Evolutionary conservation across 345 rosid species (phyloP).

Genomic region (Hibiscus tridactylites): DNA sequence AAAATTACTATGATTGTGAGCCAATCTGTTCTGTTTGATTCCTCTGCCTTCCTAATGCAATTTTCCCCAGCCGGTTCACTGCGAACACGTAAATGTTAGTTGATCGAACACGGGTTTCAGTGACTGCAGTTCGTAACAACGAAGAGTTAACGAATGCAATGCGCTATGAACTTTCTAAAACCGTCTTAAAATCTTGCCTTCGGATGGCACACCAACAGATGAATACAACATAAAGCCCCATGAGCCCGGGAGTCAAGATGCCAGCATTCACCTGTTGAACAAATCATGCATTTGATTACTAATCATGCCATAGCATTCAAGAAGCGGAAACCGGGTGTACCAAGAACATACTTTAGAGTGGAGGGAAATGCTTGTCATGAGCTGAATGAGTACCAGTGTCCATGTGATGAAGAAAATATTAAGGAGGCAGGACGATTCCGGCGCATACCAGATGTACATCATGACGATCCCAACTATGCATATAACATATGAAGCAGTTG

Average conservation of each 20-base stretch:
- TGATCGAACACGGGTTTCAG: not conserved
- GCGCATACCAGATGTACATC: constrained; percentile 93
- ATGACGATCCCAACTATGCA: constrained; percentile 71
- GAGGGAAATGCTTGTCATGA: constrained; percentile 87
- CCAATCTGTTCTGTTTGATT: constrained; percentile 83
- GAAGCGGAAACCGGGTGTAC: not conserved
- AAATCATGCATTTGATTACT: not conserved
- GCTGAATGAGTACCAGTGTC: constrained; percentile 86
- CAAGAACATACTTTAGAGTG: constrained; percentile 58
- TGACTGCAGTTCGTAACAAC: not conserved
- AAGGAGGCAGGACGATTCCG: constrained; percentile 76
- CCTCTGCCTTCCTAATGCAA: constrained; percentile 80
- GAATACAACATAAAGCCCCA: constrained; percentile 91
- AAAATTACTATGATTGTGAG: constrained; percentile 75
- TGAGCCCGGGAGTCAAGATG: constrained; percentile 82
- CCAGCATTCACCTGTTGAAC: constrained; percentile 64
- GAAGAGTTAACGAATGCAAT: not conserved
- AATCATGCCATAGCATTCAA: not conserved
- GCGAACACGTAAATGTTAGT: constrained; percentile 18
- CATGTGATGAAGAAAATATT: constrained; percentile 90
- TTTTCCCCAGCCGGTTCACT: constrained; percentile 90
- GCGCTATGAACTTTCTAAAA: not conserved
- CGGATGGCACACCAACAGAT: constrained; percentile 97
- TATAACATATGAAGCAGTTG: constrained; percentile 60
- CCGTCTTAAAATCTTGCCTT: constrained; percentile 39